Evolutionary conservation across 352 stramenopile genomes (phyloP).

Genomic region (Lagenidium giganteum): DNA sequence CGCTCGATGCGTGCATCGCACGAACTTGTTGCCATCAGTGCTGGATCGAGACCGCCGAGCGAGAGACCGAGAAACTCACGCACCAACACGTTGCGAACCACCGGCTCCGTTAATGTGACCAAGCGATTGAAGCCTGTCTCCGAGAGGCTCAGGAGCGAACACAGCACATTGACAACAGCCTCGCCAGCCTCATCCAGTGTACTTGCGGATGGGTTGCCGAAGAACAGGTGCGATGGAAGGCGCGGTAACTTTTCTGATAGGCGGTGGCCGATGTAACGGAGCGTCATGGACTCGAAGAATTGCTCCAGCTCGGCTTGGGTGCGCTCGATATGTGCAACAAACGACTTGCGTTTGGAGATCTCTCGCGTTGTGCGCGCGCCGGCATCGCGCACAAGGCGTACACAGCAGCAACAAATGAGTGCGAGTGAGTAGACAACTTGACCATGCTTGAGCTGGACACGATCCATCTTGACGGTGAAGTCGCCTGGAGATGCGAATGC

Average conservation of each 20-base stretch:
- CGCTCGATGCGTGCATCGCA: conserved; percentile 69
- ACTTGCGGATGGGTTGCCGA: conserved; percentile 23
- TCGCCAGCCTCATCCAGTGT: conserved; percentile 51
- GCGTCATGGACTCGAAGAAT: conserved; percentile 49
- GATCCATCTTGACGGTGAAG: conserved; percentile 70
- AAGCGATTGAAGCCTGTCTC: conserved; percentile 65
- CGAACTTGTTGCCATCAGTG: conserved; percentile 57
- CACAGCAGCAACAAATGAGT: conserved; percentile 53
- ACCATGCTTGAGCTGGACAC: conserved; percentile 29
- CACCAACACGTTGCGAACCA: conserved; percentile 55
- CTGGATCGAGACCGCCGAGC: conserved; percentile 39
- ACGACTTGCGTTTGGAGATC: conserved; percentile 56
- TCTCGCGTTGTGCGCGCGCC: conserved; percentile 18
- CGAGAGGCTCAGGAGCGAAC: conserved; percentile 60
- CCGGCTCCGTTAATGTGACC: conserved; percentile 44
- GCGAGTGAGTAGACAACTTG: conserved; percentile 45
- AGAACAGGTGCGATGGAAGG: conserved; percentile 18
- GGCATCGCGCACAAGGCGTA: conserved; percentile 43
- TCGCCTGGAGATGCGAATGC: conserved; percentile 69
- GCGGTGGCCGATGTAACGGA: conserved; percentile 58
- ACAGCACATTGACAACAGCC: conserved; percentile 46
- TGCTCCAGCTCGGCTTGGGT: conserved; percentile 44
- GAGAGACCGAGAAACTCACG: conserved; percentile 68
- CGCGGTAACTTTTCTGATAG: conserved; percentile 51
- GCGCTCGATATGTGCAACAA: conserved; percentile 48